Evolutionary conservation across 768 basidiomycete species (phyloP), one percentile per base, ranked within the genome.

Genomic region (Dioszegia aurantiaca): DNA sequence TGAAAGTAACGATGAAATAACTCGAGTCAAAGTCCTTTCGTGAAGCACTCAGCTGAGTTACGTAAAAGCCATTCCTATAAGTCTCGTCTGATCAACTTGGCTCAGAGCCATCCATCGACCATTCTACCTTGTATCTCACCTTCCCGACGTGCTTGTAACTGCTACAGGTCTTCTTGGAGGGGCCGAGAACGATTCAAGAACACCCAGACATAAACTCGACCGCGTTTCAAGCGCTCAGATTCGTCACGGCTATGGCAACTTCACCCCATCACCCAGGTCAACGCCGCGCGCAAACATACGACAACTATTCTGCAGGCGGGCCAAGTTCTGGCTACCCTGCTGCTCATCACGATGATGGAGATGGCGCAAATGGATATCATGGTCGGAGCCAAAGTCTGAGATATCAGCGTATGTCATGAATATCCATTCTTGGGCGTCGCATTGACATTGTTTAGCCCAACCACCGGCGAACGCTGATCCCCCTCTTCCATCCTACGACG

Each of bases 261-360:
- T 40, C 47, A 11, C 48, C 58, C 23, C 55, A 54, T 47, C 58
- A 56, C 17, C 45, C 54, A 26, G 45, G 37, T 14, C 64, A 61
- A 30, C 69, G 66, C 23, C 62, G 66, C 27, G 62, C 67, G 33
- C 70, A 67, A 52, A 69, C 70, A 21, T 69, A 72, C 46, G 65
- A 67, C 31, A 39, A 56, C 23, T 59, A 65, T 49, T 28, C 46
- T 21, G 46, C 44, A 10, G 40, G 26, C 23, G 43, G 33, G 23
- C 23, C 19, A 27, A 62, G 19, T 47, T 60, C 39, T 53, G 56
- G 36, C 4, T 40, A 40, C 26, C 24, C 44, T 6, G 24, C 19
- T 21, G 14, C 44, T 14, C 16, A 21, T 23, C 21, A 26, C 30
- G 60, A 60, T 53, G 60, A 42, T 0, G 47, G 24, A 2, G 58